Evolutionary conservation across 768 basidiomycete species (phyloP).

Genomic region (Auricularia sp.): DNA sequence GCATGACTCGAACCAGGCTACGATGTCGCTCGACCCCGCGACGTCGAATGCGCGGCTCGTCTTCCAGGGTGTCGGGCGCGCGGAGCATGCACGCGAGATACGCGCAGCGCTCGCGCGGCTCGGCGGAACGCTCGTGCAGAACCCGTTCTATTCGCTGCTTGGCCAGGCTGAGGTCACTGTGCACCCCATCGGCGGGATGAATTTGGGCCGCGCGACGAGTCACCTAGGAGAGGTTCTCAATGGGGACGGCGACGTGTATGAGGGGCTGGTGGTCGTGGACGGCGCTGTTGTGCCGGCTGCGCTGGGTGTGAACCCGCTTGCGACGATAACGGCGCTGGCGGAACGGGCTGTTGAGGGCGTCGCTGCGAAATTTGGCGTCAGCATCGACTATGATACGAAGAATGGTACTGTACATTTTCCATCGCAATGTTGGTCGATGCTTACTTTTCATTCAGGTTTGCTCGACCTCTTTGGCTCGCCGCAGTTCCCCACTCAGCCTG

Average conservation of each 20-base stretch:
- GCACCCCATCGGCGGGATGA: slow-evolving; percentile 2
- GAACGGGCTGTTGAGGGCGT: slow-evolving; percentile 2
- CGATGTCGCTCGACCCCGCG: neutral
- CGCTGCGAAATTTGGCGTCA: neutral
- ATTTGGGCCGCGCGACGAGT: neutral
- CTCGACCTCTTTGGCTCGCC: neutral
- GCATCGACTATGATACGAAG: neutral
- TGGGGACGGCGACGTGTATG: neutral
- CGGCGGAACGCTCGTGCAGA: slow-evolving; percentile 2
- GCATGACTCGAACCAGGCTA: slow-evolving; percentile 2
- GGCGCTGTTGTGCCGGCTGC: slow-evolving; percentile 1
- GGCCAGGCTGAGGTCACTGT: slow-evolving; percentile 3
- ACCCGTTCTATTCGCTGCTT: slow-evolving; percentile 2
- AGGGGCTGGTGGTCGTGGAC: slow-evolving; percentile 1
- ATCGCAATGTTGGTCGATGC: neutral
- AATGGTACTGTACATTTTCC: neutral
- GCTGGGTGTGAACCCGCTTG: slow-evolving; percentile 4
- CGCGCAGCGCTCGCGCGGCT: slow-evolving; percentile 3
- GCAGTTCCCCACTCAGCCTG: neutral
- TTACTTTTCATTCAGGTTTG: neutral
- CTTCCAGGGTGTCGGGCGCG: slow-evolving; percentile 1
- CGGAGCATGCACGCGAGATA: neutral
- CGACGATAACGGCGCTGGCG: slow-evolving; percentile 4
- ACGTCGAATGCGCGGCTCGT: neutral
- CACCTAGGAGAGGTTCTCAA: slow-evolving; percentile 1